Percentiles rank a stretch among this genome's conserved stretches.
phyloP scores from a whole-genome alignment of 345 rosid genomes.

The Xanthoceras sorbifolium region DNA sequence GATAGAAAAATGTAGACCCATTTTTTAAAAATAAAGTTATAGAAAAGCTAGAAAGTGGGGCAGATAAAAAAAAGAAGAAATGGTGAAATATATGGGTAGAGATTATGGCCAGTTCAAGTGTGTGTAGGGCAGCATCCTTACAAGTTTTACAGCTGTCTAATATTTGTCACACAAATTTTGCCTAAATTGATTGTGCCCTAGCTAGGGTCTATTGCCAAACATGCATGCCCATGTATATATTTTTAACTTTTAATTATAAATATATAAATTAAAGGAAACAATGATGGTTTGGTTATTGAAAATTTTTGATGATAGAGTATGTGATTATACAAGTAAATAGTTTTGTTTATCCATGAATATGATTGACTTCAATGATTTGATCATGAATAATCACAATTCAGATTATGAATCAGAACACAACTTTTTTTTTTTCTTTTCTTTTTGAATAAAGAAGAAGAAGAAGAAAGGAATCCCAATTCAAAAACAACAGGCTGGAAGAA shows the following conservation, averaged over 20 bases:
- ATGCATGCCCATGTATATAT: neutral
- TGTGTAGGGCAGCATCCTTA: conserved; percentile 18
- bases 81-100: conserved; percentile 22
- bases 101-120: conserved; percentile 11
- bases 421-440: too few relatives aligned
- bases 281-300: neutral
- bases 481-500: neutral
- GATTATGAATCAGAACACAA: neutral
- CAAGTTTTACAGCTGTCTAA: conserved; percentile 15
- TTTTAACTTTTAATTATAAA: neutral
- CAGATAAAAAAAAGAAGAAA: neutral
- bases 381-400: neutral
- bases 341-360: neutral
- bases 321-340: neutral
- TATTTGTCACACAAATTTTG: neutral
- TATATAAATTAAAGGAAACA: neutral
- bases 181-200: neutral
- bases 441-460: too few relatives aligned
- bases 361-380: neutral
- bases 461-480: neutral
- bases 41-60: conserved; percentile 30
- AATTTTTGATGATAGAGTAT: neutral
- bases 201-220: neutral
- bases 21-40: neutral
- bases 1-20: neutral